Evolutionary conservation across 1,139 yeast genomes (phyloP), one percentile per base, ranked within the genome.

Genomic region (Magnusiomyces suaveolens): DNA sequence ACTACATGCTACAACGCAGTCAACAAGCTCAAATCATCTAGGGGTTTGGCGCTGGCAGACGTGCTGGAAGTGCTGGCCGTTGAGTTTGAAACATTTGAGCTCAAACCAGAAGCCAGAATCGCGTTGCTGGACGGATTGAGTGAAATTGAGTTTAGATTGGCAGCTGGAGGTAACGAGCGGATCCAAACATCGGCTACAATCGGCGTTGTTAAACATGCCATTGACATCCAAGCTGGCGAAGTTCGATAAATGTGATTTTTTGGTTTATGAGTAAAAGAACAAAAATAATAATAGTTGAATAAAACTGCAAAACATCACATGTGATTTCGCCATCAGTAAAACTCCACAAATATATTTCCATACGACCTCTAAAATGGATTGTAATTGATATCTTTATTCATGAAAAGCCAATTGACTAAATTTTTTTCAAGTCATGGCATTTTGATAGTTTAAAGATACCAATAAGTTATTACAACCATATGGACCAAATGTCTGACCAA

Each of bases 31-130:
- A 84, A 90, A 61, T 77, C 75, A 57, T 69, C 77, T 10, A 87
- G 86, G 64, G 99, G 99, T 0, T 75, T 92, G 56, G 98, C 98
- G 0, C 72, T 94, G 58, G 83, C 90, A 53, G 98, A 94, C 67
- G 72, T 94, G 58, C 75, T 94, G 52, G 77, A 80, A 54, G 94
- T 94, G 3, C 80, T 92, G 59, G 80, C 87, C 12, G 83, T 81
- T 47, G 80, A 84, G 25, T 73, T 94, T 55, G 82, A 81, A 55
- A 73, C 73, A 23, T 82, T 83, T 62, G 85, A 89, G 58, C 74
- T 94, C 63, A 77, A 79, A 56, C 76, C 81, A 3, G 65, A 67
- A 48, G 82, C 94, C 2, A 75, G 95, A 60, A 78, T 82, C 20
- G 76, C 74, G 21, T 74, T 89, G 16, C 72, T 87, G 53, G 76